These are phyloP conservation scores for Suillus bovinus DNA, from an alignment of 768 basidiomycete genomes.

Conservation along the genomic window DNA sequence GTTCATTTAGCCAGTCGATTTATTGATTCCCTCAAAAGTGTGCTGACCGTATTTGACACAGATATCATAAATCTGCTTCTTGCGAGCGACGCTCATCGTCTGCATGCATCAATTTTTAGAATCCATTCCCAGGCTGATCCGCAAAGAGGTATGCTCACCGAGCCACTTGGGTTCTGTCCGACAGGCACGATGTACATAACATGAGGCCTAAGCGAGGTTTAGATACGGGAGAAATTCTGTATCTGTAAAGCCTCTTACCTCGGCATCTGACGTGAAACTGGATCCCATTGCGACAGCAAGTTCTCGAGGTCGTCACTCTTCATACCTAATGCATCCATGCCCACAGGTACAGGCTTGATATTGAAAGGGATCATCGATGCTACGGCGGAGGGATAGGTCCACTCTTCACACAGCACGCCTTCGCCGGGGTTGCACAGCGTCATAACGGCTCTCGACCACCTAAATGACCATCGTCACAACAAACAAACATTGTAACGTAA, in stretches of 20 bases:
- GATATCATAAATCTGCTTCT: conserved; percentile 77
- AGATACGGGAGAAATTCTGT: background rate
- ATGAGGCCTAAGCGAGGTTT: conserved; percentile 49
- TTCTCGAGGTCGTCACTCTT: conserved; percentile 56
- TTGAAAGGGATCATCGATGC: conserved; percentile 34
- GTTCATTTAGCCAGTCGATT: background rate
- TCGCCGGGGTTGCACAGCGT: conserved; percentile 72
- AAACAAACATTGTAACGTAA: conserved; percentile 5
- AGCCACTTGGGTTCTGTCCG: conserved; percentile 85
- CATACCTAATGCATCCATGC: conserved; percentile 74
- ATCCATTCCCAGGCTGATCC: background rate
- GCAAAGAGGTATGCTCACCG: conserved; percentile 40
- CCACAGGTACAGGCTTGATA: conserved; percentile 52
- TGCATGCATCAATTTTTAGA: conserved; percentile 25
- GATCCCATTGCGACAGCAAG: conserved; percentile 68
- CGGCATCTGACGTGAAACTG: conserved; percentile 49
- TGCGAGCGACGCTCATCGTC: conserved; percentile 63
- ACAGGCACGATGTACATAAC: conserved; percentile 76
- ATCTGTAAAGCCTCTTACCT: conserved; percentile 39
- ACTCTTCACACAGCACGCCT: conserved; percentile 60
- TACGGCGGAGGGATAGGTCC: conserved; percentile 70
- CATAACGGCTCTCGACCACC: conserved; percentile 54
- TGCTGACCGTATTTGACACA: conserved; percentile 73
- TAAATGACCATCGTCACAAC: conserved; percentile 14
- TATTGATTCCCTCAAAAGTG: background rate